Base-by-base conservation (phyloP, 2,329 filamentous ascomycete genomes). In the Myotisia sp. region DNA sequence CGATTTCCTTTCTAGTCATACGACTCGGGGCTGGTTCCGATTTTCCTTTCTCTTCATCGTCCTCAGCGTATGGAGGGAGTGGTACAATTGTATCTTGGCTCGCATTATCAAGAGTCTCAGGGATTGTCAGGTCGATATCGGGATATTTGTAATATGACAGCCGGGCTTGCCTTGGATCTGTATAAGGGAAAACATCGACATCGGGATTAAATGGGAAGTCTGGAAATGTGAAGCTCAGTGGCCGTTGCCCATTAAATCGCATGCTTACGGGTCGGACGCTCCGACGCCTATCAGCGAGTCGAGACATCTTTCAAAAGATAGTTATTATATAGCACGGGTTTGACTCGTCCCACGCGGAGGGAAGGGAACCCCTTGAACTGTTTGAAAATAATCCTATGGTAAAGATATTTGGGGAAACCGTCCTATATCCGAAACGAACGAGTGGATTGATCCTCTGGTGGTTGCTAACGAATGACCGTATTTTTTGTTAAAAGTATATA, bases 1-100 rank as follows among this genome's bases (percentile, higher is more conserved):
- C 6, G 4, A 44, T 37, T 24, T 36, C 31, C 30, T 40, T 39
- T 24, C 21, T 38, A 6, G 13, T 37, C 42, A 42, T 40, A 10
- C 18, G 22, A 14, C 29, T 32, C 5, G 19, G 29, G 12, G 29
- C 20, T 2, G 20, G 22, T 36, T 44, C 33, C 37, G 39, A 16
- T 6, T 26, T 23, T 34, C 22, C 22, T 7, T 32, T 34, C 21
- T 34, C 32, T 12, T 17, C 24, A n/a, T 34, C 32, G 9, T 29
- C 13, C 9, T 29, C 9, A 2, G 22, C 29, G 13, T 32, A 32
- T 3, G 29, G 29, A 4, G 32, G 32, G 8, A 24, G 8, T 10
- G 32, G 32, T n/a, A 26, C 24, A 8, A 34, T 26, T 4, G 32
- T 34, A n/a, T 34, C 32, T 27, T 34, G 32, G 13, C 32, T 34